A percentile compares a stretch with the other conserved stretches of the same genome.
Conservation (phyloP, 805 yeast genomes). For the Kodamaea leandrae region DNA sequence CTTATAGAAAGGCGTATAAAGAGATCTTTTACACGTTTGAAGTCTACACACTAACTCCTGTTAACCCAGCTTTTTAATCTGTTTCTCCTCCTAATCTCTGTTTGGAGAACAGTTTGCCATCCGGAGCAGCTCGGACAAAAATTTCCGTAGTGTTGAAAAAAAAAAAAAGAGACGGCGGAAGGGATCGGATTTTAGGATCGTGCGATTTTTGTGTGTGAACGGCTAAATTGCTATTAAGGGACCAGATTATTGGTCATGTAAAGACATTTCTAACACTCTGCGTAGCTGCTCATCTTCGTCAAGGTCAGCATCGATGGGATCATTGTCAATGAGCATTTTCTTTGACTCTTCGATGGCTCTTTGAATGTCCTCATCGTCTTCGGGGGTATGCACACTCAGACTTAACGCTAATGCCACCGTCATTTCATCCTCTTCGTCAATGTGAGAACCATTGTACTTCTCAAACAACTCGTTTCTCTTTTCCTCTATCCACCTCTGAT, state of each 20-base stretch:
- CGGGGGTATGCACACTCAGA: slow-evolving; percentile 19
- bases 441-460: slow-evolving; percentile 46
- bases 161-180: slow-evolving; percentile 1
- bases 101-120: background rate
- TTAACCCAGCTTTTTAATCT: no score
- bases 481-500: slow-evolving; percentile 21
- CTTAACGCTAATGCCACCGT: slow-evolving; percentile 35
- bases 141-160: background rate
- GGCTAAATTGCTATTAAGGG: no score
- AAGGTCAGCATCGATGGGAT: slow-evolving; percentile 1
- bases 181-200: background rate
- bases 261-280: slow-evolving; percentile 20
- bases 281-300: slow-evolving; percentile 20
- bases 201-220: background rate
- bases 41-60: no score
- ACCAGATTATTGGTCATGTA: slow-evolving; percentile 18
- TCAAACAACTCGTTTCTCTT: slow-evolving; percentile 30
- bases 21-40: no score
- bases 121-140: slow-evolving; percentile 1
- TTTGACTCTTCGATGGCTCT: slow-evolving; percentile 21
- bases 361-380: slow-evolving; percentile 25
- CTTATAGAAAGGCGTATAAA: no score
- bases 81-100: background rate
- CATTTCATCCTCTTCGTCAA: slow-evolving; percentile 27
- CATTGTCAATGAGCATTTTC: slow-evolving; percentile 5